These are phyloP conservation scores for Hanseniaspora jakobsenii DNA, from an alignment of 805 yeast species.

Conservation along the genomic window DNA sequence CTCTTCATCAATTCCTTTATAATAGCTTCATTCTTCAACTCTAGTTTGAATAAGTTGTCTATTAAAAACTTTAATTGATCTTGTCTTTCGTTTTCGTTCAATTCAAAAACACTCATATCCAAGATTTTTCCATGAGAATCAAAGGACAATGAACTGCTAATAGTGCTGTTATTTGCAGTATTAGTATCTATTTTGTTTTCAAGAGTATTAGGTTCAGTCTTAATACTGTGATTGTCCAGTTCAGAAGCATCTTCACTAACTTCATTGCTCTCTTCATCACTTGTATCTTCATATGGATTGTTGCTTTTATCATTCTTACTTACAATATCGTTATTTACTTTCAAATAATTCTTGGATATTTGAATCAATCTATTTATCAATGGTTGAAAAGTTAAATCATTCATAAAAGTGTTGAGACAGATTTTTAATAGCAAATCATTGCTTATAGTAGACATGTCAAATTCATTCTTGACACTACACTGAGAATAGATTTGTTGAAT, in stretches of 20 bases:
- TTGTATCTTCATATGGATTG: slow-evolving; percentile 18
- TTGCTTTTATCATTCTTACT: slow-evolving; percentile 16
- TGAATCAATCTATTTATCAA: slow-evolving; percentile 7
- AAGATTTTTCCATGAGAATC: slow-evolving; percentile 29
- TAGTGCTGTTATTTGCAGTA: slow-evolving; percentile 23
- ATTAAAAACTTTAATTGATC: slow-evolving; percentile 29
- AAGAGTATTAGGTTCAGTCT: slow-evolving; percentile 11
- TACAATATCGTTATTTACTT: slow-evolving; percentile 7
- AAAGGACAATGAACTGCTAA: slow-evolving; percentile 28
- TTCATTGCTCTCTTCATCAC: slow-evolving; percentile 22
- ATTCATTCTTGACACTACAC: slow-evolving; percentile 16
- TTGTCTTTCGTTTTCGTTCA: slow-evolving; percentile 35
- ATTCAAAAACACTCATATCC: neutral
- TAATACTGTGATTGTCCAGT: slow-evolving; percentile 27
- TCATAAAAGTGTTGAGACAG: slow-evolving; percentile 48
- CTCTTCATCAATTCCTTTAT: neutral
- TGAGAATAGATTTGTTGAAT: slow-evolving; percentile 1
- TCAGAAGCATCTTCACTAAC: slow-evolving; percentile 27
- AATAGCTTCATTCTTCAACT: slow-evolving; percentile 9
- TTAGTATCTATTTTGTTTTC: slow-evolving; percentile 15
- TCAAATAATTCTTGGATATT: slow-evolving; percentile 11
- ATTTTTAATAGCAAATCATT: slow-evolving; percentile 47
- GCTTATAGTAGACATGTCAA: slow-evolving; percentile 57
- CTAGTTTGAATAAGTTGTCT: slow-evolving; percentile 2
- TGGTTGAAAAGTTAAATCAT: slow-evolving; percentile 14